Conservation (phyloP, 2,329 filamentous ascomycete genomes). For the Magnaporthiopsis rhizophila region DNA sequence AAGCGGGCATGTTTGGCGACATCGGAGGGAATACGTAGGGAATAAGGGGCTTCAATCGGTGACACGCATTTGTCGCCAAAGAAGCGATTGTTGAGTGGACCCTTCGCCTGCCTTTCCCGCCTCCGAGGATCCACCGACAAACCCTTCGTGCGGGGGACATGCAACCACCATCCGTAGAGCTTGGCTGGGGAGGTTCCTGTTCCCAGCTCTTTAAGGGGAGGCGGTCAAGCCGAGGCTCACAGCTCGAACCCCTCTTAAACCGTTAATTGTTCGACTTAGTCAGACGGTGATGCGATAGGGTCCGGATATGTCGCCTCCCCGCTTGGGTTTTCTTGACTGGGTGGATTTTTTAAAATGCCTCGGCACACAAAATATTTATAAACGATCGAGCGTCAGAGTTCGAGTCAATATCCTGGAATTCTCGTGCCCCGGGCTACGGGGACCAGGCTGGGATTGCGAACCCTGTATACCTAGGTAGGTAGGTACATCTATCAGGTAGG, state of each 20-base stretch:
- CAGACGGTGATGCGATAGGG: background rate
- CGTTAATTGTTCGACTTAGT: background rate
- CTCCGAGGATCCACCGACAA: background rate
- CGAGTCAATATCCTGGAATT: background rate
- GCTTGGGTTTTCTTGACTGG: background rate
- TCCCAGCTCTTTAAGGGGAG: background rate
- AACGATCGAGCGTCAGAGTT: background rate
- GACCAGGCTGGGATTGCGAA: no score
- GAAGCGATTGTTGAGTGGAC: no score
- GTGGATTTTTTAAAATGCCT: no score
- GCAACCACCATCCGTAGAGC: no score
- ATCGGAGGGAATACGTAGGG: background rate
- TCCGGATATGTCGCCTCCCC: no score
- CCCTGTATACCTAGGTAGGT: no score
- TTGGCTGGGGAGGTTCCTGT: background rate
- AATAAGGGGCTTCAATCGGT: no score
- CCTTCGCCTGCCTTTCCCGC: background rate
- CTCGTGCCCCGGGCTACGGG: no score
- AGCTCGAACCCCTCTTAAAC: background rate
- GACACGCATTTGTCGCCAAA: no score
- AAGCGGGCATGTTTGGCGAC: background rate
- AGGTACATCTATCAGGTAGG: no score
- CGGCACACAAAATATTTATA: no score
- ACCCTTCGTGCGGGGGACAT: background rate
- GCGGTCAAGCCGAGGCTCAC: background rate